A percentile compares a stretch with the other conserved stretches of the same genome.
Evolutionary conservation across 2,329 filamentous ascomycete species (phyloP).

Genomic region (Biscogniauxia marginata): DNA sequence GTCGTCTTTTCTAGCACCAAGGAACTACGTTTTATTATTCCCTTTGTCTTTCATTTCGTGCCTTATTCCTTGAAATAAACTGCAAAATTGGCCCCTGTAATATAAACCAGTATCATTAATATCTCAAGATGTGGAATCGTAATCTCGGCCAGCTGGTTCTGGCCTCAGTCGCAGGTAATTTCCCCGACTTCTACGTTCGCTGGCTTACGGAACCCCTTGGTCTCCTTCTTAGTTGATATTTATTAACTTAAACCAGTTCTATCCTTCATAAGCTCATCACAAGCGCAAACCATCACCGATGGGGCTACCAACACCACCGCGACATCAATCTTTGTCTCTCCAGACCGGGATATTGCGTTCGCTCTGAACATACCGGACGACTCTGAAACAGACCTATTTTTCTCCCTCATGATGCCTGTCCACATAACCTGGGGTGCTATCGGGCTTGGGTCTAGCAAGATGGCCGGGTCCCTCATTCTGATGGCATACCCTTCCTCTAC

Average conservation of each 20-base stretch:
- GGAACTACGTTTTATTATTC: background rate
- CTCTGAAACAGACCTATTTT: conserved; percentile 48
- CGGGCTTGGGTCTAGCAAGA: conserved; percentile 52
- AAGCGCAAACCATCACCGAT: conserved; percentile 13
- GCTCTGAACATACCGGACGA: conserved; percentile 76
- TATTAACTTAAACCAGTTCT: conserved; percentile 6
- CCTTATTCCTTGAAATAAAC: too few relatives aligned
- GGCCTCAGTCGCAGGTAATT: conserved; percentile 15
- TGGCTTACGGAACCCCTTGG: background rate
- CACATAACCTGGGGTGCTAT: conserved; percentile 52
- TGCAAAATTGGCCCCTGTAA: too few relatives aligned
- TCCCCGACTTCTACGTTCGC: background rate
- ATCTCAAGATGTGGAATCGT: conserved; percentile 5
- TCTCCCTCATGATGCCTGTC: conserved; percentile 49
- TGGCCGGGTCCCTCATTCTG: conserved; percentile 52
- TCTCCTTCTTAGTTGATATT: background rate
- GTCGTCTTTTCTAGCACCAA: background rate
- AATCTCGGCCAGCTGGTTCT: conserved; percentile 20
- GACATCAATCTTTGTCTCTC: conserved; percentile 29
- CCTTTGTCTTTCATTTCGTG: background rate
- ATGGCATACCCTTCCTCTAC: conserved; percentile 51
- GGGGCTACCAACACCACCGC: conserved; percentile 5
- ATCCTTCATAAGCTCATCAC: conserved; percentile 7
- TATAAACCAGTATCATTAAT: background rate
- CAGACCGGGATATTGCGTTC: conserved; percentile 45